A percentile compares a stretch with the other conserved stretches of the same genome.
Evolutionary conservation across 2,329 filamentous ascomycete species (phyloP).

Genomic region (Alternaria hordeiaustralica): DNA sequence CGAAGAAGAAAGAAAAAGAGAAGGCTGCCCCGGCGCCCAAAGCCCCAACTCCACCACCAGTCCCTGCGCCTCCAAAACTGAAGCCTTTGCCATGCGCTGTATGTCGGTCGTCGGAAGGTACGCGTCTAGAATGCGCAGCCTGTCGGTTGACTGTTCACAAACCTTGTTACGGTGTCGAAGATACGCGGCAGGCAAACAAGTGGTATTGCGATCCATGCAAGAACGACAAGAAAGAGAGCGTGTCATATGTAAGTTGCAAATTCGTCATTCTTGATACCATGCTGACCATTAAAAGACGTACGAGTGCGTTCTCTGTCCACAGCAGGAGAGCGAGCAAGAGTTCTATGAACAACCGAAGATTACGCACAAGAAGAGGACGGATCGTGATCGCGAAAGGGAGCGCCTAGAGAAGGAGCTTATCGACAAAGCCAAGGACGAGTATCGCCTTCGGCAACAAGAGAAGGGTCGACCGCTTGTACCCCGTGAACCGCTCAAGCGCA

Average conservation of each 20-base stretch:
- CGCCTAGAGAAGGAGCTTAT: constrained; percentile 83
- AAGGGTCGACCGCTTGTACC: constrained; percentile 83
- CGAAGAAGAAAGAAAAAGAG: constrained; percentile 48
- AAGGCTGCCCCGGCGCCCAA: constrained; percentile 56
- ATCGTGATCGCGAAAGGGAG: constrained; percentile 90
- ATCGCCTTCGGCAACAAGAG: constrained; percentile 81
- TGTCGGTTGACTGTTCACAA: constrained; percentile 92
- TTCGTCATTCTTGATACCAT: neutral
- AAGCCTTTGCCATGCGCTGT: constrained; percentile 83
- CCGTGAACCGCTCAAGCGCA: constrained; percentile 89
- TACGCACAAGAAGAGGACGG: constrained; percentile 85
- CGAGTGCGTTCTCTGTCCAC: constrained; percentile 89
- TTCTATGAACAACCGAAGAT: constrained; percentile 82
- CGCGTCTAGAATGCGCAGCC: constrained; percentile 74
- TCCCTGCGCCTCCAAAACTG: constrained; percentile 79
- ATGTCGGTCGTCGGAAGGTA: constrained; percentile 72
- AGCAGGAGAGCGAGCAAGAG: constrained; percentile 80
- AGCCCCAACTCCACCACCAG: constrained; percentile 63
- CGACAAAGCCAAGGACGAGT: constrained; percentile 78
- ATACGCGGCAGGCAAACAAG: constrained; percentile 69
- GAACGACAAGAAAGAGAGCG: constrained; percentile 89
- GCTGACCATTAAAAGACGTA: constrained; percentile 67
- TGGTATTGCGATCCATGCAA: constrained; percentile 97
- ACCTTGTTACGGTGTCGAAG: constrained; percentile 87
- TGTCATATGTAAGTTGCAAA: constrained; percentile 75